Conservation (phyloP, 2,329 filamentous ascomycete species). For the Pyrenochaeta sp. region DNA sequence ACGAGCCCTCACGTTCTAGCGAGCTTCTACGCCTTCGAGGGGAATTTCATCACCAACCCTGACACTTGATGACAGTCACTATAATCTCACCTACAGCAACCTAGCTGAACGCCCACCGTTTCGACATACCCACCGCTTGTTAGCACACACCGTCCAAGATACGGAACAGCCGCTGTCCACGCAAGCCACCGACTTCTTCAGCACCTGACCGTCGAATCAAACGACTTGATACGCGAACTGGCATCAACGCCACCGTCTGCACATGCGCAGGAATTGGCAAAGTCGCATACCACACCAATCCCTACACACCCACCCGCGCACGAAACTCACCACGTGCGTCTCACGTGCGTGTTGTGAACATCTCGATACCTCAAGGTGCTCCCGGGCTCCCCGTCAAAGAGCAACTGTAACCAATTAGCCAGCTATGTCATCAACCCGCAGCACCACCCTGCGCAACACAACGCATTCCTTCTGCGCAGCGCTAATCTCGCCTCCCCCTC, state of each 20-base stretch:
- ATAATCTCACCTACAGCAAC: constrained; percentile 15
- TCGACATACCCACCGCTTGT: constrained; percentile 15
- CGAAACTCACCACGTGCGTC: constrained; percentile 1
- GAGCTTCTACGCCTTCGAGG: constrained; percentile 3
- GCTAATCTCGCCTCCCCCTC: constrained; percentile 35
- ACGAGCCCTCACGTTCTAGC: constrained; percentile 4
- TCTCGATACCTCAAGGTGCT: constrained; percentile 1
- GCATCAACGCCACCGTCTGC: neutral
- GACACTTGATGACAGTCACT: neutral
- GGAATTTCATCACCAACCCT: constrained; percentile 3
- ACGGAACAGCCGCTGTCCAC: constrained; percentile 10
- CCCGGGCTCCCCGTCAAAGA: constrained; percentile 3
- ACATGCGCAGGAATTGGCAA: neutral
- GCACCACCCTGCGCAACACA: constrained; percentile 29
- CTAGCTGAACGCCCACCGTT: constrained; percentile 17
- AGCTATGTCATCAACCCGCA: constrained; percentile 23
- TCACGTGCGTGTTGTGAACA: constrained; percentile 3
- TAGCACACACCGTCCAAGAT: constrained; percentile 8
- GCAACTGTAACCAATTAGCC: neutral
- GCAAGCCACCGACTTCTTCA: constrained; percentile 6
- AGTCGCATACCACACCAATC: neutral
- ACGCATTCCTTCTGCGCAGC: constrained; percentile 42
- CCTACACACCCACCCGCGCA: neutral
- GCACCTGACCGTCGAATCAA: constrained; percentile 6
- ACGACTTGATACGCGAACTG: neutral